These are phyloP conservation scores for Acanthamoeba castellanii DNA, from an alignment of 208 protist species.

Conservation along the genomic window DNA sequence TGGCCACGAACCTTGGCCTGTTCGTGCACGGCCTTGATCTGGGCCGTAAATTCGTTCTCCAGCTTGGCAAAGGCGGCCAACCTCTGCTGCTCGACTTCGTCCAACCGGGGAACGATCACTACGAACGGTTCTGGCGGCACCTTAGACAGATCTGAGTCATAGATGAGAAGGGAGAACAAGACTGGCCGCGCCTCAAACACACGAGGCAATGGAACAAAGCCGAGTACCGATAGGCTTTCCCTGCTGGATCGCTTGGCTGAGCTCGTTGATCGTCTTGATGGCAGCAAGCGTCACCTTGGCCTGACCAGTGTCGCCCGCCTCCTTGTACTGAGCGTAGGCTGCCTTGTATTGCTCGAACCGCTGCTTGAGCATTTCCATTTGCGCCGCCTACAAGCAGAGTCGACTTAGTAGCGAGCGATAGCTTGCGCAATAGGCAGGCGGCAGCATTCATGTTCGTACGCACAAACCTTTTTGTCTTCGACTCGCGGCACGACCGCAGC, in stretches of 20 bases:
- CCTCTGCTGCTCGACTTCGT: constrained; percentile 9
- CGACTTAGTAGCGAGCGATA: neutral
- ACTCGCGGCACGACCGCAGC: neutral
- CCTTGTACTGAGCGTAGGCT: constrained; percentile 31
- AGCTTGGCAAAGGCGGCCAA: neutral
- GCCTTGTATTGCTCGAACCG: constrained; percentile 37
- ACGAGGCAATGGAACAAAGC: neutral
- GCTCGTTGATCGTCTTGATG: constrained; percentile 23
- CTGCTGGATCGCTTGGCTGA: constrained; percentile 1
- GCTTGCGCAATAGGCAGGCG: no score
- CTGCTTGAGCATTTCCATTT: constrained; percentile 10
- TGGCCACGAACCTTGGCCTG: neutral
- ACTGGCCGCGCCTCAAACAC: neutral
- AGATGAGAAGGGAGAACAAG: neutral
- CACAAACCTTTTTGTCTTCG: neutral
- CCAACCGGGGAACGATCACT: neutral
- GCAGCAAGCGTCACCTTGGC: neutral
- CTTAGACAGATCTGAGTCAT: neutral
- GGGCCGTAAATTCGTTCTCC: neutral
- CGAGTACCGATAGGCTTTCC: neutral
- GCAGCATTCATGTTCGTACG: neutral
- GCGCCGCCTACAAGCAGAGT: neutral
- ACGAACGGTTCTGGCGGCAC: constrained; percentile 10
- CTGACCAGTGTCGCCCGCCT: neutral
- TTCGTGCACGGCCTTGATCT: neutral